Base-by-base conservation (phyloP, 495 filamentous ascomycete species). In the Friedmanniomyces endolithicus region DNA sequence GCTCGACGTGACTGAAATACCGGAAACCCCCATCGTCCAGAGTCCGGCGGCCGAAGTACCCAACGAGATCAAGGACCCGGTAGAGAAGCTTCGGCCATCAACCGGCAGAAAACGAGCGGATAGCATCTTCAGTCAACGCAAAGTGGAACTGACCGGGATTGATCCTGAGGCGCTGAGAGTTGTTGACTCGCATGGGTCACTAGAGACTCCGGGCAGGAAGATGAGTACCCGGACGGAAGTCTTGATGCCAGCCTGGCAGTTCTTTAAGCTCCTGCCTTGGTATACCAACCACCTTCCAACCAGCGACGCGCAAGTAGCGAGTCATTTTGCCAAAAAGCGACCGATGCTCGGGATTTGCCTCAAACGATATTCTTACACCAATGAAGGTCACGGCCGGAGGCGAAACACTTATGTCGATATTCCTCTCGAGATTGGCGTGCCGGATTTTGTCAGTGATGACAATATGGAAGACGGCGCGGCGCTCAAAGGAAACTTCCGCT, bases 161-260 rank as follows among this genome's bases (percentile, higher is more conserved):
- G 65, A 62, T 37, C 37, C 59, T 61, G 31, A 62, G 50, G 73
- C 77, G 70, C 31, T 75, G 57, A 52, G 73, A 6, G 57, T 72
- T 37, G 59, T 58, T 60, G 46, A 64, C 51, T 35, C 56, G 51
- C 59, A 60, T 23, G 29, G 22, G 16, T 11, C 46, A 48, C 41
- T 55, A 52, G 63, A 61, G 22, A 29, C 16, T 9, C 48, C 25
- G n/a, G 22, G 35, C 14, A 68, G 75, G 22, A 73, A 67, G 52
- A 72, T 74, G 34, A 74, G 72, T 24, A 70, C 85, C 31, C 74
- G 84, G 34, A 92, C 86, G 65, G 88, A 92, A 64, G 84, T 96
- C 14, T 80, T 90, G 65, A 94, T 98, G 76, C 92, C 90, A 12
- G 92, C 92, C 12, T 98, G 90, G 90, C 92, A 95, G 63, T 96